phyloP scores from a whole-genome alignment of 305 asterid genomes.

The Solanum hybrid region DNA sequence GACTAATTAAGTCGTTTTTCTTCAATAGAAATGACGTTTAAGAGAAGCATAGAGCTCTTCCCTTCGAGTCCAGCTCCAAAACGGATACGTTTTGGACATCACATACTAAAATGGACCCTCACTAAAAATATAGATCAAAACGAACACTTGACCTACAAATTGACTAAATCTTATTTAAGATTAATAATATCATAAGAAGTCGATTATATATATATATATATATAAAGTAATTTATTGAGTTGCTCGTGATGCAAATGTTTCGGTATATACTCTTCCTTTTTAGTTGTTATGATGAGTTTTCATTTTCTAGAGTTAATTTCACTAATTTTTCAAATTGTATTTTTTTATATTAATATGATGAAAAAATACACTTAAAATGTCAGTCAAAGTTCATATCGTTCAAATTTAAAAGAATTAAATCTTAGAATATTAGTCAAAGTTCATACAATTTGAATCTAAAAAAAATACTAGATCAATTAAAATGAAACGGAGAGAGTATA shows the following conservation, averaged over 20 bases:
- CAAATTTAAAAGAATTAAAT: too few relatives aligned
- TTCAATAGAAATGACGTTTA: not conserved
- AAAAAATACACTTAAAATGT: too few relatives aligned
- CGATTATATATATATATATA: too few relatives aligned
- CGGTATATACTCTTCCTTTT: not conserved
- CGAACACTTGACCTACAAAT: not conserved
- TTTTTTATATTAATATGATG: too few relatives aligned
- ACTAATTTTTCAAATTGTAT: too few relatives aligned
- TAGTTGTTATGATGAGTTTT: not conserved
- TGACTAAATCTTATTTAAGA: not conserved
- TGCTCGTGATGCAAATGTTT: not conserved
- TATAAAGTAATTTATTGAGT: too few relatives aligned
- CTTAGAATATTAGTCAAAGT: not conserved
- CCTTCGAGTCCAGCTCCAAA: not conserved
- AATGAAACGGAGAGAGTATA: rapidly evolving
- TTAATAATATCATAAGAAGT: not conserved
- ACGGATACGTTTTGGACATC: too few relatives aligned
- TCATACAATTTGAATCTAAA: too few relatives aligned
- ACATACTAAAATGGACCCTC: not conserved
- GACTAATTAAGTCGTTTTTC: not conserved
- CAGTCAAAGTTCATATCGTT: too few relatives aligned
- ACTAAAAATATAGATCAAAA: not conserved
- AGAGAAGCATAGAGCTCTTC: not conserved
- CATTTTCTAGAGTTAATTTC: not conserved
- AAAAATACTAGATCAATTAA: not conserved